Evolutionary conservation across 805 yeast species (phyloP).

Genomic region (Metschnikowia anglica): DNA sequence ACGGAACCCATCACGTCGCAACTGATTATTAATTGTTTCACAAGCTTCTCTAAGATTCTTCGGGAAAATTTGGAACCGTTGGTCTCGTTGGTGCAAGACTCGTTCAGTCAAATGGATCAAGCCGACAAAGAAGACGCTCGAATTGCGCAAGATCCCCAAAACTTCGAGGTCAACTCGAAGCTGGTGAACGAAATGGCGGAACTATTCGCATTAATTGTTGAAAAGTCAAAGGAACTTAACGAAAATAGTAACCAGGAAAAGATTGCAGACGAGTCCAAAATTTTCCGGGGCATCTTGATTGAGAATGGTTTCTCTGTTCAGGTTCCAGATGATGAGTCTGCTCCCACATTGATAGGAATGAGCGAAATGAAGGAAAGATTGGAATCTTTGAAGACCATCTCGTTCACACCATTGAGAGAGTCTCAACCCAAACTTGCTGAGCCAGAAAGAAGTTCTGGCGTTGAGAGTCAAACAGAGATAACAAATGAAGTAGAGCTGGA

Average conservation of each 20-base stretch:
- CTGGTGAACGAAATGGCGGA: constrained; percentile 2
- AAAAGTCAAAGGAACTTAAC: not conserved
- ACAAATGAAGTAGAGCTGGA: not conserved
- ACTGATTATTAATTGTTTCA: constrained; percentile 7
- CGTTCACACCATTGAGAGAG: constrained; percentile 1
- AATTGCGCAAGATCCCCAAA: not conserved
- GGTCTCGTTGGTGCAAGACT: constrained; percentile 53
- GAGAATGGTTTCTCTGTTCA: constrained; percentile 7
- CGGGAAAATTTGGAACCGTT: constrained; percentile 57
- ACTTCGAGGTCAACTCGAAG: not conserved
- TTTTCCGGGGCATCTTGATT: constrained; percentile 2
- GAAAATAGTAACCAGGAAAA: not conserved
- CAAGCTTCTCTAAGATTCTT: constrained; percentile 23
- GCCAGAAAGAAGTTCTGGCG: not conserved
- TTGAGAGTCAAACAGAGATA: not conserved
- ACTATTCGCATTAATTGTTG: constrained; percentile 1
- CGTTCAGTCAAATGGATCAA: constrained; percentile 23
- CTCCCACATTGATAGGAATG: constrained; percentile 23
- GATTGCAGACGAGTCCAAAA: not conserved
- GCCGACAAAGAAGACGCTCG: no score
- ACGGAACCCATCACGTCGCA: constrained; percentile 53
- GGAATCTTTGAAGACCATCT: not conserved
- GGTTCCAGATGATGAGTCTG: constrained; percentile 7
- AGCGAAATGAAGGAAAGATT: constrained; percentile 2
- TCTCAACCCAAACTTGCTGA: not conserved